These are phyloP conservation scores for Penicillium canariense DNA, from an alignment of 495 filamentous ascomycete genomes.

Conservation along the genomic window DNA sequence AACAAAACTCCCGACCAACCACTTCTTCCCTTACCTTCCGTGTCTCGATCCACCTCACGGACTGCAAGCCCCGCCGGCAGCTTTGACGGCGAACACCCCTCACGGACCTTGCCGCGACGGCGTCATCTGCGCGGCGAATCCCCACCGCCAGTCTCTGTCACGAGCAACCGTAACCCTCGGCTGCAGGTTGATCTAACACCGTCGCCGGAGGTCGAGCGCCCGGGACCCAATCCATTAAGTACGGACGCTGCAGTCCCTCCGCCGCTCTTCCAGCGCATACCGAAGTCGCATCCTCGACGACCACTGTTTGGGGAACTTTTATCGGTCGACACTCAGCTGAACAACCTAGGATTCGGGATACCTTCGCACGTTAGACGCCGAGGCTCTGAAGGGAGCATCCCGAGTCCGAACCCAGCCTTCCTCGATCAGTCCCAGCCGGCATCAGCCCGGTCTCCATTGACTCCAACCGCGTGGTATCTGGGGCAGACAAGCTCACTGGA, in stretches of 20 bases:
- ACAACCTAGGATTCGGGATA: conserved; percentile 41
- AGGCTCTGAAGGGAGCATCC: conserved; percentile 54
- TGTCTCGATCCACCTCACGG: conserved; percentile 34
- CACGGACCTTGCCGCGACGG: conserved; percentile 30
- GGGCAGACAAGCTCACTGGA: conserved; percentile 48
- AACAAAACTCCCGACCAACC: conserved; percentile 55
- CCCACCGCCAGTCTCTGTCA: conserved; percentile 6
- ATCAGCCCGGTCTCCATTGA: conserved; percentile 43
- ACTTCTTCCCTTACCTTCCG: conserved; percentile 48
- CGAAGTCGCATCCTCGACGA: conserved; percentile 28
- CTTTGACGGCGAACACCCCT: conserved; percentile 22
- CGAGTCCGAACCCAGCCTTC: conserved; percentile 51
- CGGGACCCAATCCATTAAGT: neutral
- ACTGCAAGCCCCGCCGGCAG: conserved; percentile 35
- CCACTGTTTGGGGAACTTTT: conserved; percentile 55
- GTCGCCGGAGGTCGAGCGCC: conserved; percentile 3
- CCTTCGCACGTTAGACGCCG: conserved; percentile 41
- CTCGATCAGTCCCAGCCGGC: conserved; percentile 41
- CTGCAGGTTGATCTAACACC: conserved; percentile 12
- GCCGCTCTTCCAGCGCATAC: conserved; percentile 22
- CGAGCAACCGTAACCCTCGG: conserved; percentile 9
- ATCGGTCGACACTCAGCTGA: conserved; percentile 35
- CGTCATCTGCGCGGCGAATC: conserved; percentile 27
- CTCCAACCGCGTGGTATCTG: conserved; percentile 57
- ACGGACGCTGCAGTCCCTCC: conserved; percentile 11